These are phyloP conservation scores for Diplodia corticola DNA, from an alignment of 2,329 filamentous ascomycete genomes.

Conservation along the genomic window DNA sequence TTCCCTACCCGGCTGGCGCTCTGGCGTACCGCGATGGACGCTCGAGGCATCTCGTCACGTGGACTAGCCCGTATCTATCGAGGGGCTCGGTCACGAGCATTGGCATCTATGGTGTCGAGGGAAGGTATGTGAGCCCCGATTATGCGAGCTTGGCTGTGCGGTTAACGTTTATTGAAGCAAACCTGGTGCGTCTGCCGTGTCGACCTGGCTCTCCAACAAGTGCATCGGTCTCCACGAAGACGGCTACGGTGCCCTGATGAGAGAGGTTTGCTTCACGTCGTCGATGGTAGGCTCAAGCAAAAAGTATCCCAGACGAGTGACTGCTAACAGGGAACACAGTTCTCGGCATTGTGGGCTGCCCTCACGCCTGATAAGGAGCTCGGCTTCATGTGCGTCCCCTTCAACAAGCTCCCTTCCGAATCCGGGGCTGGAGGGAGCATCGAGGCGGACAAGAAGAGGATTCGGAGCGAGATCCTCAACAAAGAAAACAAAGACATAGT, in stretches of 20 bases:
- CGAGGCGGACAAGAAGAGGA: conserved; percentile 43
- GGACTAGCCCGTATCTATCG: conserved; percentile 46
- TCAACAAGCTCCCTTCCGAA: conserved; percentile 47
- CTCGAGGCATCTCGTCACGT: conserved; percentile 48
- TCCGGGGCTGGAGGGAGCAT: conserved; percentile 29
- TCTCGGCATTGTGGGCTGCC: conserved; percentile 45
- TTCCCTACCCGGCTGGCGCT: conserved; percentile 49
- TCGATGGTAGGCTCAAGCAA: conserved; percentile 34
- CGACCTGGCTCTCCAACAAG: conserved; percentile 48
- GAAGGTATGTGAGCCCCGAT: conserved; percentile 35
- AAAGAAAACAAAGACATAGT: conserved; percentile 43
- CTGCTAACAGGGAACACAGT: neutral
- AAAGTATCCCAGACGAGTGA: neutral
- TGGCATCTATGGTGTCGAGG: conserved; percentile 49
- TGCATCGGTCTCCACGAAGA: conserved; percentile 44
- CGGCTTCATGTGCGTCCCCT: conserved; percentile 44
- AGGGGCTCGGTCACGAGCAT: conserved; percentile 44
- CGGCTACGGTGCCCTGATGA: conserved; percentile 48
- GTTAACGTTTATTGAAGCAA: conserved; percentile 37
- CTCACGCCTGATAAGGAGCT: conserved; percentile 36
- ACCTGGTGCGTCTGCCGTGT: conserved; percentile 50
- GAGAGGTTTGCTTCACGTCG: conserved; percentile 49
- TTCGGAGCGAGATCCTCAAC: conserved; percentile 42
- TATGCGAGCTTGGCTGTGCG: too few species aligned
- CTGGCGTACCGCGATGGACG: conserved; percentile 48